Evolutionary conservation across 257 asterid species (phyloP).

Genomic region (Fraxinus excelsior): DNA sequence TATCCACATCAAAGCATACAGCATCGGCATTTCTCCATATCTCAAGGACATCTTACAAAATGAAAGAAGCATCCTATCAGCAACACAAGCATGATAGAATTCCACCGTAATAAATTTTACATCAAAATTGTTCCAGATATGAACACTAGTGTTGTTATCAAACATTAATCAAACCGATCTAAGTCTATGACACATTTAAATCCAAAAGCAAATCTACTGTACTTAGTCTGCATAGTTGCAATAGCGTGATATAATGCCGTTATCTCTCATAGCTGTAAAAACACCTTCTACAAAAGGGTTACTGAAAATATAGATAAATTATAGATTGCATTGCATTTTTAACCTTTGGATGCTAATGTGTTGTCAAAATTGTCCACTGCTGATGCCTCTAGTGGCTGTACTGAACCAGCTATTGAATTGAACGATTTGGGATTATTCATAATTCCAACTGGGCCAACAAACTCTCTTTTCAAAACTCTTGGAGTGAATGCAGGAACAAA

Average conservation of each 20-base stretch:
- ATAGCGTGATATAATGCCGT: neutral
- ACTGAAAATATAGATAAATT: neutral
- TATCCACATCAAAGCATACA: constrained; percentile 96
- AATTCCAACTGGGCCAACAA: constrained; percentile 23
- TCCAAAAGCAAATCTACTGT: neutral
- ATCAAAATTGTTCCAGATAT: neutral
- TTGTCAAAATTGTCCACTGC: constrained; percentile 48
- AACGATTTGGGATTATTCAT: constrained; percentile 46
- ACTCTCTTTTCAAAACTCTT: constrained; percentile 33
- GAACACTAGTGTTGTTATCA: neutral
- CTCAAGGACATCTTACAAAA: constrained; percentile 67
- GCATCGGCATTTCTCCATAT: constrained; percentile 74
- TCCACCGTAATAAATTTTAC: neutral
- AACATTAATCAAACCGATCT: neutral
- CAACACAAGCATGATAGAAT: constrained; percentile 12
- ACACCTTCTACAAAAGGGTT: neutral
- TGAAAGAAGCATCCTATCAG: constrained; percentile 33
- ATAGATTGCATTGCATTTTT: neutral
- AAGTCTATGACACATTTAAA: constrained; percentile 7
- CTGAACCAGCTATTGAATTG: constrained; percentile 52
- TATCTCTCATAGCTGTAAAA: neutral
- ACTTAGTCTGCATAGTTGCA: neutral
- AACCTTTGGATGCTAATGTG: constrained; percentile 77
- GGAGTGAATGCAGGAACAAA: constrained; percentile 38
- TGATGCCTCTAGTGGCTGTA: constrained; percentile 60